Conservation (phyloP, 2,329 filamentous ascomycete genomes). For the Colletotrichum navitas region DNA sequence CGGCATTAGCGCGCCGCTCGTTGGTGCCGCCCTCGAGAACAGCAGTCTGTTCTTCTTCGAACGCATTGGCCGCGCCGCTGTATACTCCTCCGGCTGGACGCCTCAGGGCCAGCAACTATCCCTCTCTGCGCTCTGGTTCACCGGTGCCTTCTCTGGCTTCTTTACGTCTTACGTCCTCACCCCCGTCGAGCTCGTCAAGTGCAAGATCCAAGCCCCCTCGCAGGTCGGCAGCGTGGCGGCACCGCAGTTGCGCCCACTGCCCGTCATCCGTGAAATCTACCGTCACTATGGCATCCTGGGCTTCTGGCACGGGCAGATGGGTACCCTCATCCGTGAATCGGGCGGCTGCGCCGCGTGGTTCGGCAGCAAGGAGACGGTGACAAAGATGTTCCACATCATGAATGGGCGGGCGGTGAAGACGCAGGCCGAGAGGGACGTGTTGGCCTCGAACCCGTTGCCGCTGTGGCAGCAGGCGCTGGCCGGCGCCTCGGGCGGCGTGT, state of each 20-base stretch:
- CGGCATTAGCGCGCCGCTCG: slow-evolving; percentile 90
- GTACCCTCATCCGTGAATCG: slow-evolving; percentile 93
- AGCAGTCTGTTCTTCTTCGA: slow-evolving; percentile 95
- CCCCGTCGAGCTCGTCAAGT: slow-evolving; percentile 97
- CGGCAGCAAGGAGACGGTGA: slow-evolving; percentile 86
- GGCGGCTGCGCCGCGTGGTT: slow-evolving; percentile 97
- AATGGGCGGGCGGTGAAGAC: slow-evolving; percentile 60
- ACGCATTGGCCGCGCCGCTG: slow-evolving; percentile 75
- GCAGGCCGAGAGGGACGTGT: slow-evolving; percentile 55
- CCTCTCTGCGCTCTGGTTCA: slow-evolving; percentile 80
- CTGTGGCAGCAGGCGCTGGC: slow-evolving; percentile 90
- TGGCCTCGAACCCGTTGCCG: slow-evolving; percentile 70
- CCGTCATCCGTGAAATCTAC: slow-evolving; percentile 84
- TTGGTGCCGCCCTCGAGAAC: slow-evolving; percentile 92
- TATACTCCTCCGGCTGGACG: slow-evolving; percentile 67
- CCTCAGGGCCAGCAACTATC: slow-evolving; percentile 72
- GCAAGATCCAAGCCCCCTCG: slow-evolving; percentile 89
- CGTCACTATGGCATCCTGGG: slow-evolving; percentile 84
- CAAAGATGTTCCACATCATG: slow-evolving; percentile 74
- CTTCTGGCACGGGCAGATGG: slow-evolving; percentile 96
- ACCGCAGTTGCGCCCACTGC: slow-evolving; percentile 71
- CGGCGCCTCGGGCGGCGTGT: slow-evolving; percentile 89
- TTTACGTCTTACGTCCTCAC: slow-evolving; percentile 93
- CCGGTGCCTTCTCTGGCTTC: slow-evolving; percentile 87
- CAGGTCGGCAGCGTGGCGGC: slow-evolving; percentile 56